Conservation (phyloP, 2,329 filamentous ascomycete genomes). For the Paraphaeosphaeria minitans region DNA sequence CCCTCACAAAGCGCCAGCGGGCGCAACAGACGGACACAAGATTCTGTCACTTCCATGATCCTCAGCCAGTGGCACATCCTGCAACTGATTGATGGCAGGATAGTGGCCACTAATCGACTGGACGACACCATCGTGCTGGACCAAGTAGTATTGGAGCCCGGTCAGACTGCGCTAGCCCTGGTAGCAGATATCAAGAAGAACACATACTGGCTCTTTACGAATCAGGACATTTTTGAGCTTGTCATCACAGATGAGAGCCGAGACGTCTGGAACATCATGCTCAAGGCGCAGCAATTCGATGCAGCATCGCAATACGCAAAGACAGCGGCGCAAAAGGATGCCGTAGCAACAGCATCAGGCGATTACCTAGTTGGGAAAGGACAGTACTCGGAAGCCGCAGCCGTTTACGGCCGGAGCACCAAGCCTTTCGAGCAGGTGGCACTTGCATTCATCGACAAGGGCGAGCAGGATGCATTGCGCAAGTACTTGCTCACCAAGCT, state of each 20-base stretch:
- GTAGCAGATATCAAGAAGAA: constrained; percentile 92
- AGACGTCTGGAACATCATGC: constrained; percentile 93
- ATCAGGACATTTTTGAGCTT: constrained; percentile 90
- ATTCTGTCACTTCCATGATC: constrained; percentile 77
- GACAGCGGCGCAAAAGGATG: constrained; percentile 81
- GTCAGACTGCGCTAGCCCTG: constrained; percentile 80
- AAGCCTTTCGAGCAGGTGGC: constrained; percentile 98
- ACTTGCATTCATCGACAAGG: constrained; percentile 85
- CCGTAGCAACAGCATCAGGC: constrained; percentile 87
- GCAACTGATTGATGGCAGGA: constrained; percentile 77
- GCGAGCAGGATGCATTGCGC: constrained; percentile 86
- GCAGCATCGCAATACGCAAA: constrained; percentile 84
- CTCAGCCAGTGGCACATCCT: constrained; percentile 95
- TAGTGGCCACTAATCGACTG: constrained; percentile 85
- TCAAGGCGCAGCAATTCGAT: constrained; percentile 85
- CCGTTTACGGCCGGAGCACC: constrained; percentile 90
- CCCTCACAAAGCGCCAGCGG: constrained; percentile 68
- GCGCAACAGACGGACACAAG: constrained; percentile 68
- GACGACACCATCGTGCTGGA: constrained; percentile 87
- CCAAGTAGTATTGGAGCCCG: constrained; percentile 80
- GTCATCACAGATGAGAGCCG: constrained; percentile 87
- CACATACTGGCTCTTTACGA: constrained; percentile 96
- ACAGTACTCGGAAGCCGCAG: constrained; percentile 82
- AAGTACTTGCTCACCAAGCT: constrained; percentile 90
- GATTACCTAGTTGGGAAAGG: constrained; percentile 84